Percentiles rank a stretch among this genome's conserved stretches.
phyloP scores from a whole-genome alignment of 306 rosid species.

The Quercus ilex region DNA sequence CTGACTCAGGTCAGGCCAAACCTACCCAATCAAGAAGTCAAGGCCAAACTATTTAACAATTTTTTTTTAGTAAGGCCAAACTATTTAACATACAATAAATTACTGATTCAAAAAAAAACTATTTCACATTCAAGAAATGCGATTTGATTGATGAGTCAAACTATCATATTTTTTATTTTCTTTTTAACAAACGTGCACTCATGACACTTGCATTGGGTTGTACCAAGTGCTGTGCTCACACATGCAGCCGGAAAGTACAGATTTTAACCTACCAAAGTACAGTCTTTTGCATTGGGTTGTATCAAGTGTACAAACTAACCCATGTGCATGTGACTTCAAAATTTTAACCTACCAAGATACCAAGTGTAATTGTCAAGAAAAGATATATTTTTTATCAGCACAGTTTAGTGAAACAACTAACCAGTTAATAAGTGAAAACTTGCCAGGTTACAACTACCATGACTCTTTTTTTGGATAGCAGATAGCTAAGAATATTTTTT shows the following conservation, averaged over 20 bases:
- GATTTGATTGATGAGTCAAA: neutral
- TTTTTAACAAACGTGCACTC: neutral
- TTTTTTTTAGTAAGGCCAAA: too few relatives aligned
- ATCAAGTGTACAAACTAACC: neutral
- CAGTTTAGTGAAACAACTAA: neutral
- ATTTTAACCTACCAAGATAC: neutral
- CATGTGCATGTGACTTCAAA: neutral
- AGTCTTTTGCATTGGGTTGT: neutral
- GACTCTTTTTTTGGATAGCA: too few relatives aligned
- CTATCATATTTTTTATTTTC: neutral
- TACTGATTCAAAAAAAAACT: too few relatives aligned
- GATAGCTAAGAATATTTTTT: too few relatives aligned
- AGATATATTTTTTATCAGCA: neutral
- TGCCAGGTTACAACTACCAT: neutral
- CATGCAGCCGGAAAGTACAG: neutral
- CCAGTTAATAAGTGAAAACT: neutral
- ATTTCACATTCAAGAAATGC: too few relatives aligned
- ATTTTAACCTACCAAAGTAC: too few relatives aligned
- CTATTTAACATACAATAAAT: too few relatives aligned
- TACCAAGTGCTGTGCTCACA: neutral
- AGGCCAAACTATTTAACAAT: neutral
- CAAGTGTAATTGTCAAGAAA: neutral
- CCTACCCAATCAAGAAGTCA: neutral
- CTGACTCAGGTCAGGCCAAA: neutral
- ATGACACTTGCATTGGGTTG: neutral